Percentiles rank a stretch among this genome's conserved stretches.
Evolutionary conservation across 257 asterid genomes (phyloP).

Genomic region (Jaltomata sinuosa): DNA sequence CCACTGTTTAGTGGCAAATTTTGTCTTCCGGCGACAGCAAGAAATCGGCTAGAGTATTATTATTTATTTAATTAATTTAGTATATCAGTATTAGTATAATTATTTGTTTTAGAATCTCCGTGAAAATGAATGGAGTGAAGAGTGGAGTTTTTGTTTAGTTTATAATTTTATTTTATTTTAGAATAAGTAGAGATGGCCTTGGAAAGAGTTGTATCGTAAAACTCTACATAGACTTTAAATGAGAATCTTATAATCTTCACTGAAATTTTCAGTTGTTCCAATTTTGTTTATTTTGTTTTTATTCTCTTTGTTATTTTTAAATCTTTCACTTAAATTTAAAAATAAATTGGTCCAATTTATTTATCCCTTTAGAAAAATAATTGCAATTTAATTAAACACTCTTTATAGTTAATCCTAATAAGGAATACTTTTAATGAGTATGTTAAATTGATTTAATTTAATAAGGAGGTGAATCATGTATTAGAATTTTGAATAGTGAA

Average conservation of each 20-base stretch:
- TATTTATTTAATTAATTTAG: not conserved
- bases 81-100: not conserved
- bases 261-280: not conserved
- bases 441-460: not conserved
- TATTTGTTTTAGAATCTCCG: conserved; percentile 24
- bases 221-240: not conserved
- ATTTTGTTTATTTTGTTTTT: not conserved
- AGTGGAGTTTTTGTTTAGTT: conserved; percentile 5
- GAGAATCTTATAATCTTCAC: not conserved
- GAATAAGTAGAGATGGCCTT: not conserved
- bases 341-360: not conserved
- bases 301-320: not conserved
- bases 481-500: not conserved
- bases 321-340: not conserved
- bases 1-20: conserved; percentile 46
- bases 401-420: not conserved
- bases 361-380: not conserved
- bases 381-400: not conserved
- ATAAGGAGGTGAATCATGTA: not conserved
- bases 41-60: conserved; percentile 17
- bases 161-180: not conserved
- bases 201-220: not conserved
- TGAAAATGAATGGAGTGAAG: conserved; percentile 23
- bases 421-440: not conserved
- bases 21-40: conserved; percentile 29